Percentiles rank a stretch among this genome's conserved stretches.
Evolutionary conservation across 768 basidiomycete species (phyloP).

Genomic region (Amanita jacksonii): DNA sequence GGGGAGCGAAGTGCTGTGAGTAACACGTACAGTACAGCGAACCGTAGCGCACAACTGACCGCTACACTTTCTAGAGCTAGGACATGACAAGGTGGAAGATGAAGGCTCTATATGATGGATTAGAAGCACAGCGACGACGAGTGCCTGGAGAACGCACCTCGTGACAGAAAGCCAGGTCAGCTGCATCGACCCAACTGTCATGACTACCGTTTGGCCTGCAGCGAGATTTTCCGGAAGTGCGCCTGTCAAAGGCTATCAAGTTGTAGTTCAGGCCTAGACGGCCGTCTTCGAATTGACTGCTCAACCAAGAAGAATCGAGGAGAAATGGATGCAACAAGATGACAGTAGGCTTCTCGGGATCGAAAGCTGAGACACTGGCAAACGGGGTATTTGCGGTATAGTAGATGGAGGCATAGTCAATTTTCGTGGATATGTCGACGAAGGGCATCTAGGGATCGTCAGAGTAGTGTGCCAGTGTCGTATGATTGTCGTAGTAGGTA

Average conservation of each 20-base stretch:
- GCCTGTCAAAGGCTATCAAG: conserved; percentile 67
- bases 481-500: not conserved
- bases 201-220: conserved; percentile 44
- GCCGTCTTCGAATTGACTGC: conserved; percentile 56
- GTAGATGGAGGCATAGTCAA: conserved; percentile 64
- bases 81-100: conserved; percentile 60
- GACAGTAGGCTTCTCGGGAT: conserved; percentile 55
- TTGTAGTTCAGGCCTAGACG: conserved; percentile 52
- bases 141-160: conserved; percentile 32
- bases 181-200: conserved; percentile 74
- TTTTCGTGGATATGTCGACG: conserved; percentile 50
- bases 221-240: conserved; percentile 49
- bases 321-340: conserved; percentile 60
- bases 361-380: conserved; percentile 56
- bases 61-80: conserved; percentile 58
- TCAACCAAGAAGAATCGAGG: conserved; percentile 62
- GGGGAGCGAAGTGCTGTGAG: not conserved
- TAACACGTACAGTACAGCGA: conserved; percentile 53
- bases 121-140: not conserved
- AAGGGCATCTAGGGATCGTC: conserved; percentile 41
- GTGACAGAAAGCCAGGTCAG: conserved; percentile 60
- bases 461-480: not conserved
- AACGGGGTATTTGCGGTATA: conserved; percentile 57
- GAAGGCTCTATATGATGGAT: conserved; percentile 35
- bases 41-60: conserved; percentile 48